A percentile compares a stretch with the other conserved stretches of the same genome.
These are phyloP conservation scores for Elongisporangium senticosum DNA, from an alignment of 352 stramenopile genomes.

Conservation along the genomic window DNA sequence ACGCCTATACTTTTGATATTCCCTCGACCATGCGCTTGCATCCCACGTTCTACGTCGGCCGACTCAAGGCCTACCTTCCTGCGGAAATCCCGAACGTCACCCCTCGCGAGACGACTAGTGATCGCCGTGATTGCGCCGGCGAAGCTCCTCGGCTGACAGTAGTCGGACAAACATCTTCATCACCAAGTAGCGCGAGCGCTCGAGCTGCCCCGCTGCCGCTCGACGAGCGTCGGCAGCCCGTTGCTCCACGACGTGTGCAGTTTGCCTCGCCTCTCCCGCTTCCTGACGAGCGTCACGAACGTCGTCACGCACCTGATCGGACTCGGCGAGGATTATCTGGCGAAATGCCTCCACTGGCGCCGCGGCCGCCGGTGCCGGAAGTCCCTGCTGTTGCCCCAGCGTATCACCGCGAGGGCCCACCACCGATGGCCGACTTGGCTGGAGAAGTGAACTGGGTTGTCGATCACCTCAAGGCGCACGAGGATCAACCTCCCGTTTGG, in stretches of 20 bases:
- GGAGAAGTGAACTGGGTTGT: slow-evolving; percentile 6
- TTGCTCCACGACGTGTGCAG: too few species aligned
- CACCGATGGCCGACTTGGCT: slow-evolving; percentile 3
- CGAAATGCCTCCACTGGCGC: too few species aligned
- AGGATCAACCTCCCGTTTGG: too few species aligned
- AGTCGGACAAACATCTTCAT: neutral
- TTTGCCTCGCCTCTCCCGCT: neutral
- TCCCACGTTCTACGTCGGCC: neutral
- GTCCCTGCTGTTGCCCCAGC: neutral
- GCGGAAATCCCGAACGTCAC: neutral
- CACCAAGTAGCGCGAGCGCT: neutral
- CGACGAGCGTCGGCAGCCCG: too few species aligned
- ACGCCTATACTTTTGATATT: neutral
- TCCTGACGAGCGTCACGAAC: too few species aligned
- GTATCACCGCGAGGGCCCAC: slow-evolving; percentile 2
- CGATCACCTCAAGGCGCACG: slow-evolving; percentile 7
- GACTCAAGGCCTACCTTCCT: neutral
- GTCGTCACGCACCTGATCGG: too few species aligned
- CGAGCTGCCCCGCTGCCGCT: neutral
- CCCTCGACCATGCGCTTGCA: neutral
- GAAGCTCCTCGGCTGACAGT: too few species aligned
- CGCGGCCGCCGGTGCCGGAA: neutral
- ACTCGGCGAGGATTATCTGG: too few species aligned
- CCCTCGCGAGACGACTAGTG: neutral
- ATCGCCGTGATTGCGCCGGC: neutral